Percentiles rank a stretch among this genome's conserved stretches.
Conservation (phyloP, 805 yeast genomes). For the Candida methanosorbosa region DNA sequence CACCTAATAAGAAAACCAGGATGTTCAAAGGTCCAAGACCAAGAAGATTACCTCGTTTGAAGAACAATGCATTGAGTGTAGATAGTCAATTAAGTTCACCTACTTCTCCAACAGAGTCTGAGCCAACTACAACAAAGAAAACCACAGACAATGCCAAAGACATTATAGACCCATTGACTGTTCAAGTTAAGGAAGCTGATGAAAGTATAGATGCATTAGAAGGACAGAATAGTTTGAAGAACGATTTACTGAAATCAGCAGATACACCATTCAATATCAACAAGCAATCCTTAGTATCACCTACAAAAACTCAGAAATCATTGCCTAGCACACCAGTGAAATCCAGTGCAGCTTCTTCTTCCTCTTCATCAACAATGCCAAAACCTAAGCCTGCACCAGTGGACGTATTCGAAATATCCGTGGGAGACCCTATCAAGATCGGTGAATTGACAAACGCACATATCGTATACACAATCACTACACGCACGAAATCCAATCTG, state of each 20-base stretch:
- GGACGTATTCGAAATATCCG: slow-evolving; percentile 50
- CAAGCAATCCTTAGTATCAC: slow-evolving; percentile 9
- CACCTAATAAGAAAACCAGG: slow-evolving; percentile 32
- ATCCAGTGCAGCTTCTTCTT: not conserved
- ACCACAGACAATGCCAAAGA: slow-evolving; percentile 9
- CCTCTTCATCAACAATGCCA: not conserved
- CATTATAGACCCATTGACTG: slow-evolving; percentile 19
- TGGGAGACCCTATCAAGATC: slow-evolving; percentile 86
- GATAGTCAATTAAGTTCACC: not conserved
- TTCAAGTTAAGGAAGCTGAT: not conserved
- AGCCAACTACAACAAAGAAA: slow-evolving; percentile 1
- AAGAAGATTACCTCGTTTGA: slow-evolving; percentile 24
- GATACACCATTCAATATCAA: slow-evolving; percentile 47
- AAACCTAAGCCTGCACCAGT: slow-evolving; percentile 5
- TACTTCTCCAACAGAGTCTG: not conserved
- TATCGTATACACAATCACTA: slow-evolving; percentile 73
- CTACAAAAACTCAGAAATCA: not conserved
- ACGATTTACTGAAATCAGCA: slow-evolving; percentile 23
- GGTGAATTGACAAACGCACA: slow-evolving; percentile 88
- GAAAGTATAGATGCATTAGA: not conserved
- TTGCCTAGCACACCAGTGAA: slow-evolving; percentile 2
- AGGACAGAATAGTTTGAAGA: not conserved
- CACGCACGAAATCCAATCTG: slow-evolving; percentile 41
- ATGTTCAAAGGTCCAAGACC: slow-evolving; percentile 40
- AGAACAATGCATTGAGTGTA: not conserved